Conservation (phyloP, 192 early-diverging fungal species). For the Podila clonocystis region DNA sequence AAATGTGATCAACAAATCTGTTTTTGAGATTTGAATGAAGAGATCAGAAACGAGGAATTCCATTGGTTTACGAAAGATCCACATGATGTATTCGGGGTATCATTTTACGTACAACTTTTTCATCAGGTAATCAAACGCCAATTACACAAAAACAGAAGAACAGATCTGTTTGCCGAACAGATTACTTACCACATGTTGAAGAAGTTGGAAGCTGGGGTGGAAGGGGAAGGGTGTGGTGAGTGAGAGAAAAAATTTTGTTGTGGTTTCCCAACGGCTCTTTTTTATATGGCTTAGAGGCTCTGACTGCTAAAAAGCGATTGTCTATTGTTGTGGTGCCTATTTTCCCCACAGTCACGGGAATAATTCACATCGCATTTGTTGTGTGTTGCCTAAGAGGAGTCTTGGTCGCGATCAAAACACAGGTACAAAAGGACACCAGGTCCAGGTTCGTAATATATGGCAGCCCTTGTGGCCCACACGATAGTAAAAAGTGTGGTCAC, state of each 20-base stretch:
- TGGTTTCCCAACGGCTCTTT: background rate
- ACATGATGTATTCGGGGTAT: slow-evolving; percentile 54
- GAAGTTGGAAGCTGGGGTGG: background rate
- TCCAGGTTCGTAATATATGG: too few relatives aligned
- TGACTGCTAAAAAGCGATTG: too few relatives aligned
- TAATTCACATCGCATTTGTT: too few relatives aligned
- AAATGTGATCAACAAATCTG: background rate
- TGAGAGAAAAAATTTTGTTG: background rate
- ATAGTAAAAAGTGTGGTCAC: too few relatives aligned
- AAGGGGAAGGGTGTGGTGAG: background rate
- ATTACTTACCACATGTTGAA: background rate
- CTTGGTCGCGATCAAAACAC: too few relatives aligned
- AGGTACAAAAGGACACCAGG: too few relatives aligned
- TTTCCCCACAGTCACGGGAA: too few relatives aligned
- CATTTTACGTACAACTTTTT: slow-evolving; percentile 57
- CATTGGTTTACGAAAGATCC: slow-evolving; percentile 54
- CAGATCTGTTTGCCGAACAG: background rate
- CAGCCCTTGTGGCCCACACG: too few relatives aligned
- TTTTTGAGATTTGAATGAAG: slow-evolving; percentile 10
- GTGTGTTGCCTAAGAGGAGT: too few relatives aligned
- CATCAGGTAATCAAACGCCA: slow-evolving; percentile 33
- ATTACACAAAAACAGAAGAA: background rate
- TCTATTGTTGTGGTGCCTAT: too few relatives aligned
- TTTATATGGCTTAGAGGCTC: background rate
- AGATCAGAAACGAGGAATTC: slow-evolving; percentile 57